Evolutionary conservation across 202 grass and related monocot genomes (phyloP).

Genomic region (Carex arenaria): DNA sequence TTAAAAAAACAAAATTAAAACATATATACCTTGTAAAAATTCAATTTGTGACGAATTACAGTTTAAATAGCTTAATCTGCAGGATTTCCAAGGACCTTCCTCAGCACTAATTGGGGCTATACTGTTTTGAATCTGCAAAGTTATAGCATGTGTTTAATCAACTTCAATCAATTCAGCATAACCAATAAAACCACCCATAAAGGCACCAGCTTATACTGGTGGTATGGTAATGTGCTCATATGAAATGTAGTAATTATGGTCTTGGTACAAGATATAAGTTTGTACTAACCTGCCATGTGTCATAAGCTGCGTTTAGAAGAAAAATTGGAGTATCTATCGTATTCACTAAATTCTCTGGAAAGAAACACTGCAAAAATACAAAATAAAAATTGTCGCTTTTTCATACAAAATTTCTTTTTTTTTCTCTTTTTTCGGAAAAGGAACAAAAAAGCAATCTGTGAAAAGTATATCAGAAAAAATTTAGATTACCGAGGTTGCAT

Average conservation of each 20-base stretch:
- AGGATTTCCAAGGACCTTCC: conserved; percentile 38
- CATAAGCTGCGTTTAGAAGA: conserved; percentile 79
- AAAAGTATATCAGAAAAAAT: not conserved
- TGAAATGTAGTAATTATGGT: not conserved
- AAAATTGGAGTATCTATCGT: conserved; percentile 58
- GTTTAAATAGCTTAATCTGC: conserved; percentile 56
- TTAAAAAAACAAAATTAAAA: not conserved
- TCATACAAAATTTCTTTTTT: not conserved
- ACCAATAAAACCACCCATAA: not conserved
- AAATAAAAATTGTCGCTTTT: not conserved
- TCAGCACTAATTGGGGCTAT: conserved; percentile 46
- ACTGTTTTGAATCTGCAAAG: conserved; percentile 54
- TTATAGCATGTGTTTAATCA: not conserved
- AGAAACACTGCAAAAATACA: conserved; percentile 66
- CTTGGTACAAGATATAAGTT: not conserved
- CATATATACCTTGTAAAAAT: conserved; percentile 56
- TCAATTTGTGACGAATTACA: conserved; percentile 53
- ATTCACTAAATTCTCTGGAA: conserved; percentile 60
- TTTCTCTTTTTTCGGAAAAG: not conserved
- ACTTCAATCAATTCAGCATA: not conserved
- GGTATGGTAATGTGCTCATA: not conserved
- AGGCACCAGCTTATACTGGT: not conserved
- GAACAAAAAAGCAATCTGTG: not conserved
- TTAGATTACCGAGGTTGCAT: conserved; percentile 48
- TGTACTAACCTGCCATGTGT: conserved; percentile 67